Percentiles rank a stretch among this genome's conserved stretches.
Conservation (phyloP, 2,329 filamentous ascomycete genomes). For the Phialophora verrucosa region DNA sequence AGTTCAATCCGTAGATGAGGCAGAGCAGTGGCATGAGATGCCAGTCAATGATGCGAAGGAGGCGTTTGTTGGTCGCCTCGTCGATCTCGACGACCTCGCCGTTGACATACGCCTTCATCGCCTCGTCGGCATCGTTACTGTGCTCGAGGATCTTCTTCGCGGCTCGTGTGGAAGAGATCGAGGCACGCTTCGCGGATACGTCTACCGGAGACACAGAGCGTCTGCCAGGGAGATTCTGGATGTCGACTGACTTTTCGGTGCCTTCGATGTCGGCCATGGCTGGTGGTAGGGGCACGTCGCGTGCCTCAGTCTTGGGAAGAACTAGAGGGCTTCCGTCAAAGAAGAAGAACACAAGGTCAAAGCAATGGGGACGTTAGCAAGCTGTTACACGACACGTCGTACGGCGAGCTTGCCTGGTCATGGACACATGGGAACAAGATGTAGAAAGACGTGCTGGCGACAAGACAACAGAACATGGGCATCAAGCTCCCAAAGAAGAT, state of each 20-base stretch:
- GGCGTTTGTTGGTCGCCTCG: constrained; percentile 62
- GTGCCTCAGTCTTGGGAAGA: background rate
- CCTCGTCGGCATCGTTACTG: constrained; percentile 65
- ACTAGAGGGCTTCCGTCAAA: background rate
- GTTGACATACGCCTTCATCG: constrained; percentile 61
- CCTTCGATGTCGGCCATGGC: constrained; percentile 30
- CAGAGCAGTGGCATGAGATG: constrained; percentile 67
- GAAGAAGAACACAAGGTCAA: background rate
- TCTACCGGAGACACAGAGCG: constrained; percentile 34
- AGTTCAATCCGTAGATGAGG: constrained; percentile 61
- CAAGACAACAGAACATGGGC: background rate
- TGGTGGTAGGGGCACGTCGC: constrained; percentile 4
- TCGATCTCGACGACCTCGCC: constrained; percentile 61
- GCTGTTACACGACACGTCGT: constrained; percentile 1
- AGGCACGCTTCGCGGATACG: constrained; percentile 25
- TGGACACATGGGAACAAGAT: background rate
- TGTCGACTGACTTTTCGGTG: constrained; percentile 25
- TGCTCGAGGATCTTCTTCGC: constrained; percentile 54
- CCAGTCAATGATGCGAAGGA: constrained; percentile 67
- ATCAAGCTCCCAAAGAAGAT: background rate
- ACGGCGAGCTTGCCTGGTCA: background rate
- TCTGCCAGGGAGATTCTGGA: constrained; percentile 26
- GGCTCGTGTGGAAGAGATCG: constrained; percentile 33
- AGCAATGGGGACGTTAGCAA: background rate
- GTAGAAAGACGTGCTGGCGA: background rate